Percentiles rank a stretch among this genome's conserved stretches.
Conservation (phyloP, 495 filamentous ascomycete species). For the Stereocaulon alpinum region DNA sequence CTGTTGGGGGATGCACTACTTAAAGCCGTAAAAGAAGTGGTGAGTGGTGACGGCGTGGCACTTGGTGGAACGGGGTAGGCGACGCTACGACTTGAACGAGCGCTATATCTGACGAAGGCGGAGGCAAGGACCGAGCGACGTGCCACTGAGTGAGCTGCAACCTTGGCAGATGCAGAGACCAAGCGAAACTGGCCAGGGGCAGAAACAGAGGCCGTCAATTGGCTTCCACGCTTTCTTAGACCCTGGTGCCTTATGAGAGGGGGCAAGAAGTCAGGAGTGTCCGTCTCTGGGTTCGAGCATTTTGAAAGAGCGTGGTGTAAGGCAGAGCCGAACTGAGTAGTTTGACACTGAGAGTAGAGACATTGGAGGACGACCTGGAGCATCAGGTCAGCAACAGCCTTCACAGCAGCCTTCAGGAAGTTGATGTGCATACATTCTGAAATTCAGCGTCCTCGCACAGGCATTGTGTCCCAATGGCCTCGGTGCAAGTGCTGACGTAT, state of each 20-base stretch:
- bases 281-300: constrained; percentile 20
- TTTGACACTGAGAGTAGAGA: constrained; percentile 35
- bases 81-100: constrained; percentile 20
- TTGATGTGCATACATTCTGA: constrained; percentile 25
- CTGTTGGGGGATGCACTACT: background rate
- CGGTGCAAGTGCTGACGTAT: constrained; percentile 26
- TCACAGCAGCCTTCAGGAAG: constrained; percentile 8
- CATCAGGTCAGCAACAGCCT: constrained; percentile 3
- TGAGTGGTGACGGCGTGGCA: background rate
- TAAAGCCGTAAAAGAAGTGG: background rate
- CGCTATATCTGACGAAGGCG: constrained; percentile 6
- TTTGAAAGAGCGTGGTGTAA: constrained; percentile 27
- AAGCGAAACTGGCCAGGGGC: background rate
- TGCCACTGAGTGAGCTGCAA: constrained; percentile 13
- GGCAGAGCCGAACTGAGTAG: constrained; percentile 28
- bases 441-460: constrained; percentile 28
- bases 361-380: constrained; percentile 31
- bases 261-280: constrained; percentile 10
- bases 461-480: constrained; percentile 22
- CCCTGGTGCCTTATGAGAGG: constrained; percentile 22
- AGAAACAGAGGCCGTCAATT: constrained; percentile 5
- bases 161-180: constrained; percentile 10
- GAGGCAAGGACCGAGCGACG: constrained; percentile 17
- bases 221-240: constrained; percentile 18
- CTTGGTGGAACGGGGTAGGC: background rate